Base-by-base conservation (phyloP, 139 green algal species). In the Asterochloris sp. region DNA sequence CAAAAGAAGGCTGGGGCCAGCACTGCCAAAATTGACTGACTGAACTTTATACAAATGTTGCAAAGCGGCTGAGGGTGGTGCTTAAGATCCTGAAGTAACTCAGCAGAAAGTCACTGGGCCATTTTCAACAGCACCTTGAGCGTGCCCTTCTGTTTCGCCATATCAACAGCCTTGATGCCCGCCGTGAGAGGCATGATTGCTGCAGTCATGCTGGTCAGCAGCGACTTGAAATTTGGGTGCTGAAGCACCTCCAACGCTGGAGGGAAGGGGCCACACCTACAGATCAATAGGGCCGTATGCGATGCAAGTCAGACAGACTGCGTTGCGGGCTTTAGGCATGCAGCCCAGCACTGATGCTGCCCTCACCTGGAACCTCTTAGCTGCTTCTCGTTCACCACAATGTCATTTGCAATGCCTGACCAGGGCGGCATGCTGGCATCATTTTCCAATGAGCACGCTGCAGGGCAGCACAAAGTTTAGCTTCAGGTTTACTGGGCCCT, bases 341-440 rank as follows among this genome's bases (percentile, higher is more conserved):
- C 21, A 24, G 66, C 66, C 19, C 17, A 71, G 66, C 23, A 27
- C 54, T n/a, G 47, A 67, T 54, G 10, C 12, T 54, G 21, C 6
- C 54, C 85, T 74, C 69, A 94, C 83, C 87, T 85, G 24, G 84
- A 89, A 24, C 89, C 89, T 1, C 84, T 71, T 24, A 94, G 76
- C 62, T 78, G 74, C 79, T 93, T 94, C 77, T 95, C 91, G 67
- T 94, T 88, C 1, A 95, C 92, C 26, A 95, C 92, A 23, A 95
- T 84, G 74, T 92, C 90, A 69, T 94, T 95, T 12, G 90, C 89
- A 13, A 94, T 77, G 73, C 88, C 86, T 0, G 78, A 87, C 87
- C 89, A 94, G 21, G 63, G 54, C 2, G 89, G 86, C 79, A 87
- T 83, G 27, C 27, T 66, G 12, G 74, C 19, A 19, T 84, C 77